phyloP scores from a whole-genome alignment of 2,329 filamentous ascomycete species.

The Colletotrichum siamense region DNA sequence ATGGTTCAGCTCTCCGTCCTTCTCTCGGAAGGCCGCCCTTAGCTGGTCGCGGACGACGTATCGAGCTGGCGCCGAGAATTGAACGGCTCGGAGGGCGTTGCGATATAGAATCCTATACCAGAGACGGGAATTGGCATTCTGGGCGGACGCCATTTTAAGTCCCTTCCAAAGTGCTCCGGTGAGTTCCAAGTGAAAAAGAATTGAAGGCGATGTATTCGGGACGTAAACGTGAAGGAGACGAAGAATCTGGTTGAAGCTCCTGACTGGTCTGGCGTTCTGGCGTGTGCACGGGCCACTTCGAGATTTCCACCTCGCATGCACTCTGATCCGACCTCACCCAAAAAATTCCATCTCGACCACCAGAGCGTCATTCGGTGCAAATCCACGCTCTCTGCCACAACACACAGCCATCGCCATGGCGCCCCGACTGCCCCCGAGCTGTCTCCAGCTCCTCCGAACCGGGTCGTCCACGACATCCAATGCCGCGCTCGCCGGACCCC shows the following conservation, averaged over 20 bases:
- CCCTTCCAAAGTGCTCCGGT: constrained; percentile 30
- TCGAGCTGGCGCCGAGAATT: constrained; percentile 73
- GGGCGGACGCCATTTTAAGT: constrained; percentile 9
- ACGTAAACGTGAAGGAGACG: background rate
- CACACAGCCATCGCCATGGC: constrained; percentile 15
- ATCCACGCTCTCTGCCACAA: background rate
- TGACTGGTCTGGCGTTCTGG: background rate
- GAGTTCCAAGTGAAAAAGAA: background rate
- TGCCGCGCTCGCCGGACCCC: constrained; percentile 19
- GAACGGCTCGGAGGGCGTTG: constrained; percentile 70
- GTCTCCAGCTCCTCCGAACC: constrained; percentile 19
- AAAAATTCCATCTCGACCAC: constrained; percentile 21
- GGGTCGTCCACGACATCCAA: constrained; percentile 6
- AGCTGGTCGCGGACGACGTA: constrained; percentile 66
- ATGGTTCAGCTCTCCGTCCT: constrained; percentile 49
- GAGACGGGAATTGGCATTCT: constrained; percentile 53
- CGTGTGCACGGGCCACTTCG: constrained; percentile 10
- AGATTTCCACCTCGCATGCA: constrained; percentile 15
- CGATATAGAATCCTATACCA: constrained; percentile 77
- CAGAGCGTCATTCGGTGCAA: background rate
- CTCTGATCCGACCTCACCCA: constrained; percentile 16
- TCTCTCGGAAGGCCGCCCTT: constrained; percentile 63
- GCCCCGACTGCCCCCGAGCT: constrained; percentile 22
- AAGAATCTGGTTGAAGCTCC: background rate
- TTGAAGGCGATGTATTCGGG: background rate